phyloP scores from a whole-genome alignment of 2,329 filamentous ascomycete genomes.

The Leptographium wingfieldii region DNA sequence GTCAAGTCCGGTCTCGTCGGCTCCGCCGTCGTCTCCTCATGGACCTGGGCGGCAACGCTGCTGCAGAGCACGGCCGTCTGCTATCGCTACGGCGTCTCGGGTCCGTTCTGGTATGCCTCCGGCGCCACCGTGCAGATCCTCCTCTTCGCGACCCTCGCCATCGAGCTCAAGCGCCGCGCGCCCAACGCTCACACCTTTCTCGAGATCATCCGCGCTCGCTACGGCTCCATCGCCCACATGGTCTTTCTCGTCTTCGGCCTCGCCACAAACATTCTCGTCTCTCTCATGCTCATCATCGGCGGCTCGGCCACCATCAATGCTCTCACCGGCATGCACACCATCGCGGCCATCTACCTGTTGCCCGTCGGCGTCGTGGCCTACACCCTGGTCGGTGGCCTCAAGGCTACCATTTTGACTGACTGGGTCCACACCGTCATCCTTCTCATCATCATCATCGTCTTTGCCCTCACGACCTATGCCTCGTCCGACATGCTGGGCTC shows the following conservation, averaged over 20 bases:
- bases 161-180: slow-evolving; percentile 75
- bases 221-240: slow-evolving; percentile 57
- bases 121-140: slow-evolving; percentile 80
- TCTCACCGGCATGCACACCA: slow-evolving; percentile 61
- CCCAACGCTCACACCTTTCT: slow-evolving; percentile 81
- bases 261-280: slow-evolving; percentile 77
- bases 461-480: slow-evolving; percentile 71
- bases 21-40: slow-evolving; percentile 80
- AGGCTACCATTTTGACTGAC: slow-evolving; percentile 77
- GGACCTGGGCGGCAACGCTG: slow-evolving; percentile 84
- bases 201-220: slow-evolving; percentile 71
- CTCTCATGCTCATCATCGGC: slow-evolving; percentile 78
- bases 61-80: slow-evolving; percentile 71
- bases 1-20: slow-evolving; percentile 84
- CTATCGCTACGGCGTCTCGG: slow-evolving; percentile 62
- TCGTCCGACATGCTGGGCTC: slow-evolving; percentile 61
- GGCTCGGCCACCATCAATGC: slow-evolving; percentile 62
- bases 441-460: slow-evolving; percentile 74
- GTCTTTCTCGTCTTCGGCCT: slow-evolving; percentile 75
- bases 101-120: slow-evolving; percentile 47
- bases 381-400: slow-evolving; percentile 67
- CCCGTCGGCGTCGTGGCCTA: slow-evolving; percentile 73
- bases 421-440: slow-evolving; percentile 80
- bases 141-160: slow-evolving; percentile 79
- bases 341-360: slow-evolving; percentile 73